Evolutionary conservation across 2,329 filamentous ascomycete genomes (phyloP).

Genomic region (Ophiostoma piceae): DNA sequence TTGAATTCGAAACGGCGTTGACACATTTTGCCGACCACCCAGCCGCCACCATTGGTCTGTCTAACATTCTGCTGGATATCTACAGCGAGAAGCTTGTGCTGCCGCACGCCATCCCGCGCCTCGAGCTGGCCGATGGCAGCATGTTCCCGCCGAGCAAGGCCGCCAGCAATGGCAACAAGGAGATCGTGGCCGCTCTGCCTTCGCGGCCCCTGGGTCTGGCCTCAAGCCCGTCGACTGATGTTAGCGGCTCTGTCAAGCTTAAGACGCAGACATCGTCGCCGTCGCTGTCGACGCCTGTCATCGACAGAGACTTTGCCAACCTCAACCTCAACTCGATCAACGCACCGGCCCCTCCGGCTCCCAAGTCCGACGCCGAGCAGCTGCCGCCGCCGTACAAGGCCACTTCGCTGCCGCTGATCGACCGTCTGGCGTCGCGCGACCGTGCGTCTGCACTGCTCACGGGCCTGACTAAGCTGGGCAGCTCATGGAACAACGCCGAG

Average conservation of each 20-base stretch:
- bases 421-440: conserved; percentile 83
- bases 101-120: conserved; percentile 46
- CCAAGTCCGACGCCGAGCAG: conserved; percentile 17
- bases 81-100: conserved; percentile 66
- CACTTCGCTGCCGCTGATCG: conserved; percentile 63
- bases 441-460: conserved; percentile 80
- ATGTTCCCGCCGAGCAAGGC: conserved; percentile 26
- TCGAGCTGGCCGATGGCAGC: conserved; percentile 36
- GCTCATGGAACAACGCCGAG: conserved; percentile 85
- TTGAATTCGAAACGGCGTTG: conserved; percentile 76
- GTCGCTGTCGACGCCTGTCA: not conserved
- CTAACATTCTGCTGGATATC: conserved; percentile 79
- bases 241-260: not conserved
- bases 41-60: conserved; percentile 72
- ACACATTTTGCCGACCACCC: conserved; percentile 75
- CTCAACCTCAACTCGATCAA: not conserved
- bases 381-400: conserved; percentile 51
- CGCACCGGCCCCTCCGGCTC: not conserved
- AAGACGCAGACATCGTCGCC: conserved; percentile 15
- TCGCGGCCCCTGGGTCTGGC: conserved; percentile 46
- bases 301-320: not conserved
- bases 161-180: conserved; percentile 20
- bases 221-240: conserved; percentile 17
- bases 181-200: conserved; percentile 33
- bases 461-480: conserved; percentile 75